Conservation (phyloP, 768 basidiomycete species). For the Kwoniella europaea region DNA sequence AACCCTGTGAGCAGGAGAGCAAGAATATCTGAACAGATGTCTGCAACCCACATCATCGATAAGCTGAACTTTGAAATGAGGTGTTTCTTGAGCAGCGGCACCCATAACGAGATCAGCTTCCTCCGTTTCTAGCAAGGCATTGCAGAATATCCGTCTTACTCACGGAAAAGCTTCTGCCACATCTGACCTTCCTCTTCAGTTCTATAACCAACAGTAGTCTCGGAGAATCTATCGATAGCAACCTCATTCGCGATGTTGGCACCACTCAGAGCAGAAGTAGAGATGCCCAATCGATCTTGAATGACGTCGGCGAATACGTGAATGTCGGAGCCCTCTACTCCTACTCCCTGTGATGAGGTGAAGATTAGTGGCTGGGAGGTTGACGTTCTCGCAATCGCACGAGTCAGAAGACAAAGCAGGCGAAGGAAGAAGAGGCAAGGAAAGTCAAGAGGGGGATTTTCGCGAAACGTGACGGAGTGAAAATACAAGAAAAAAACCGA, state of each 20-base stretch:
- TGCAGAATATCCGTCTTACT: conserved; percentile 3
- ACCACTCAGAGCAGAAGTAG: conserved; percentile 61
- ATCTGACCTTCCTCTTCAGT: conserved; percentile 59
- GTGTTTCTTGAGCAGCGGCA: conserved; percentile 29
- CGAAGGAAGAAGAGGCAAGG: not conserved
- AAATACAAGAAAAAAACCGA: no score
- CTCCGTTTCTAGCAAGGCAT: not conserved
- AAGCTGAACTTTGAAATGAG: conserved; percentile 60
- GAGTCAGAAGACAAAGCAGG: not conserved
- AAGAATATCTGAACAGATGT: no score
- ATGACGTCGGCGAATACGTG: conserved; percentile 62
- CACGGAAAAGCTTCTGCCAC: conserved; percentile 61
- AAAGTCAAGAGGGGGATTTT: not conserved
- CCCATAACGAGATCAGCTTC: not conserved
- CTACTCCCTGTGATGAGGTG: conserved; percentile 58
- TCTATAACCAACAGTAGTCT: conserved; percentile 63
- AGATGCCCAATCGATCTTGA: conserved; percentile 58
- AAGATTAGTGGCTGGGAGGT: not conserved
- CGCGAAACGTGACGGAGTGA: no score
- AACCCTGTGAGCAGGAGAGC: no score
- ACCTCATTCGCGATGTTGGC: conserved; percentile 64
- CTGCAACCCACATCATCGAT: conserved; percentile 58
- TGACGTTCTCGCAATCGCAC: not conserved
- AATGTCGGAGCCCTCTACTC: conserved; percentile 60
- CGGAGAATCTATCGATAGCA: conserved; percentile 60